Evolutionary conservation across 306 rosid species (phyloP).

Genomic region (Castanospermum australe): DNA sequence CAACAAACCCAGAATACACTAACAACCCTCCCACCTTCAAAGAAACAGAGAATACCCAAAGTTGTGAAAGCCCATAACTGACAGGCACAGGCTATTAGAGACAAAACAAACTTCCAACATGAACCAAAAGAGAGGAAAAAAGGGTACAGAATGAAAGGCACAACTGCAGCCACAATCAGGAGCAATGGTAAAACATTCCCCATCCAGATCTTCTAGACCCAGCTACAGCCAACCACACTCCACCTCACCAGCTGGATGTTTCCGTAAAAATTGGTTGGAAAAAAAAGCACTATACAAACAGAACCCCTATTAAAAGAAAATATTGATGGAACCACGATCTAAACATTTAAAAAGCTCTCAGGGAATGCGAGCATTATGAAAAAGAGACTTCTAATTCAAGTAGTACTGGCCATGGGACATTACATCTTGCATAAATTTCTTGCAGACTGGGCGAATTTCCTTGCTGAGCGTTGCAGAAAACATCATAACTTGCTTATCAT

Average conservation of each 20-base stretch:
- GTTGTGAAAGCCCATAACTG: neutral
- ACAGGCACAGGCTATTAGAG: neutral
- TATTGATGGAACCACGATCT: slow-evolving; percentile 27
- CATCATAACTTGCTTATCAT: slow-evolving; percentile 88
- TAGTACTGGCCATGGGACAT: slow-evolving; percentile 63
- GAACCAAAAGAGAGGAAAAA: neutral
- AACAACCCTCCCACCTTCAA: neutral
- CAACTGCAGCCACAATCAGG: neutral
- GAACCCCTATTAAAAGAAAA: slow-evolving; percentile 20
- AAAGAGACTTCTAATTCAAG: slow-evolving; percentile 65
- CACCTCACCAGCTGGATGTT: slow-evolving; percentile 15
- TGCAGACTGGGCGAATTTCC: slow-evolving; percentile 86
- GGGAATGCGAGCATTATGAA: slow-evolving; percentile 43
- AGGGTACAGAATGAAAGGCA: slow-evolving; percentile 5
- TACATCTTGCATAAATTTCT: slow-evolving; percentile 89
- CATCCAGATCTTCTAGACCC: neutral
- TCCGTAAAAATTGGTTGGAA: slow-evolving; percentile 20
- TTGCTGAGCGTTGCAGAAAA: slow-evolving; percentile 85
- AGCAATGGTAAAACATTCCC: neutral
- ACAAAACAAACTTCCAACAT: neutral
- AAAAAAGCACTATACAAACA: neutral
- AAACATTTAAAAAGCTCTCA: slow-evolving; percentile 31
- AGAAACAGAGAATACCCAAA: neutral
- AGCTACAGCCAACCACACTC: neutral
- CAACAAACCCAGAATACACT: neutral